Evolutionary conservation across 805 yeast genomes (phyloP).

Genomic region (Lipomyces japonicus): DNA sequence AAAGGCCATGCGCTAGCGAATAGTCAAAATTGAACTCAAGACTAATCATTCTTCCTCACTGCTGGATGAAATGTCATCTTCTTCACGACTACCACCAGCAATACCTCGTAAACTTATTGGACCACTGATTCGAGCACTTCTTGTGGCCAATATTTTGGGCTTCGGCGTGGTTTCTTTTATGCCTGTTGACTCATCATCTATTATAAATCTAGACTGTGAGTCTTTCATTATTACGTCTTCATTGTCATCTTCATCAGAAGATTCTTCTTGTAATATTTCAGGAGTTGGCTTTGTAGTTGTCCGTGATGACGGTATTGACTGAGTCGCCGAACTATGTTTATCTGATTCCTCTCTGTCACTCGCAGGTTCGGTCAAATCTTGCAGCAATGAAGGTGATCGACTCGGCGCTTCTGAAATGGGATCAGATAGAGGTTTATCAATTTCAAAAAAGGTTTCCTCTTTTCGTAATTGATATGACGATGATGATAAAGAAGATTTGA

Average conservation of each 20-base stretch:
- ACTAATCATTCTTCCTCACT: conserved; percentile 28
- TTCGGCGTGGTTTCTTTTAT: background rate
- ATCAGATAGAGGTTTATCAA: no score
- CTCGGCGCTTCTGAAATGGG: no score
- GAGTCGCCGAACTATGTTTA: conserved; percentile 1
- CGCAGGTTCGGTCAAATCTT: background rate
- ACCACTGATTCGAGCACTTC: conserved; percentile 1
- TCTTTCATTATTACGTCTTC: conserved; percentile 5
- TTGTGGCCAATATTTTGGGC: conserved; percentile 2
- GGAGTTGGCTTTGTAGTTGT: background rate
- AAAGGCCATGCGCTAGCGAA: no score
- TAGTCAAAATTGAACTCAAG: background rate
- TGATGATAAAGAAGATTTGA: conserved; percentile 3
- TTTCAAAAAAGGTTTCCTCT: conserved; percentile 11
- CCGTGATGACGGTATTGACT: background rate
- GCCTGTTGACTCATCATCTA: conserved; percentile 10
- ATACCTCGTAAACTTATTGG: conserved; percentile 31
- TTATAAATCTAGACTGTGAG: conserved; percentile 21
- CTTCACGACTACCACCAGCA: conserved; percentile 24
- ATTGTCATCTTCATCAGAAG: conserved; percentile 21
- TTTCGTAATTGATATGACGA: background rate
- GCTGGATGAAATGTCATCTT: conserved; percentile 29
- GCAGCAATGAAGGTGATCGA: background rate
- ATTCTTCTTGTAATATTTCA: background rate
- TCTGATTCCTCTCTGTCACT: conserved; percentile 10